Base-by-base conservation (phyloP, 192 early-diverging fungal species). In the Podochytrium sp. region DNA sequence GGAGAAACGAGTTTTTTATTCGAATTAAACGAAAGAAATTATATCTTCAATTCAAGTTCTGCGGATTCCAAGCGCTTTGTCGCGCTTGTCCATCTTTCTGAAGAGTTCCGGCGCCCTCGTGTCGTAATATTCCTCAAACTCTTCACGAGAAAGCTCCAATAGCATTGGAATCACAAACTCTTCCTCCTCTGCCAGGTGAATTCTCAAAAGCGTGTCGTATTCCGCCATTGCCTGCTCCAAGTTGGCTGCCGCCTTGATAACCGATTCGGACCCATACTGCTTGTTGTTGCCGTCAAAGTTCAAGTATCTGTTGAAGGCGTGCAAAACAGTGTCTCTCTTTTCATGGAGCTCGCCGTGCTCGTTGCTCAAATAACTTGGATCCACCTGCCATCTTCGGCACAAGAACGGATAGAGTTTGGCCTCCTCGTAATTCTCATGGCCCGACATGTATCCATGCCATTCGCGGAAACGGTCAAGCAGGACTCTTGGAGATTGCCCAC, bases 161-260 rank as follows among this genome's bases (percentile, higher is more conserved):
- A 66, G n/a, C 64, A 66, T 43, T 6, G 64, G 64, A 25, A 66
- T 32, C 7, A 66, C 43, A 33, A 66, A 51, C 33, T 66, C 64
- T 42, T 66, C 64, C 64, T 66, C 64, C 43, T 66, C 64, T 1
- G 23, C 27, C 64, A 66, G 49, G 30, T 66, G 64, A 50, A 66
- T 16, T 5, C 42, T 0, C 39, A 66, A 7, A 51, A 27, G 33
- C 12, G 25, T 16, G 23, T 66, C 64, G 30, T 66, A 66, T 10
- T 43, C 64, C 7, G 18, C 64, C 64, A 66, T 66, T 25, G 64
- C 43, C 16, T 7, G 10, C 20, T 51, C 64, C 43, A 66, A 50
- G 43, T 49, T 20, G 5, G 18, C 30, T 27, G 23, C 64, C 20
- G 64, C 49, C 5, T 7, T 6, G 18, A 33, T 49, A 29, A 66